Evolutionary conservation across 768 basidiomycete species (phyloP).

Genomic region (Hebeloma cylindrosporum): DNA sequence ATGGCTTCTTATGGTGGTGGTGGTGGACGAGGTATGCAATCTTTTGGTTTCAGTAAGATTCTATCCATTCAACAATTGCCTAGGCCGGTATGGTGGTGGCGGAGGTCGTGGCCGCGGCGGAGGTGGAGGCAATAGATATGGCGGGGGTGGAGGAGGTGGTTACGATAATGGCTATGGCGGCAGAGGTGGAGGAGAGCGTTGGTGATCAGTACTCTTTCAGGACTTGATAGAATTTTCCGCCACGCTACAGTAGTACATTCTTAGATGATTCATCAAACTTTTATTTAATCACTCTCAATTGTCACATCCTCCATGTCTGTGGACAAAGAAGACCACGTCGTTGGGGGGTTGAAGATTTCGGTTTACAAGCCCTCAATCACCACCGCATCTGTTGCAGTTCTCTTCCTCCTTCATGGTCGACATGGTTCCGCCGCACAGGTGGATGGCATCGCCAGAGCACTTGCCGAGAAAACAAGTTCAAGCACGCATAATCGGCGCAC

Average conservation of each 20-base stretch:
- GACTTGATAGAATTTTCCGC: constrained; percentile 6
- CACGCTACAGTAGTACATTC: constrained; percentile 12
- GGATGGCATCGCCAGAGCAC: constrained; percentile 25
- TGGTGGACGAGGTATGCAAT: constrained; percentile 63
- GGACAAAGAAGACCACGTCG: constrained; percentile 24
- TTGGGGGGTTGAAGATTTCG: constrained; percentile 39
- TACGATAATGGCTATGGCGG: constrained; percentile 42
- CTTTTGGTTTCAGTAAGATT: neutral
- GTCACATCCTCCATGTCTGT: constrained; percentile 8
- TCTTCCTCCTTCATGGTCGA: constrained; percentile 48
- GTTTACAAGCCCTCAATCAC: constrained; percentile 28
- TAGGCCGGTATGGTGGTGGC: constrained; percentile 63
- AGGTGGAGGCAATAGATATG: constrained; percentile 45
- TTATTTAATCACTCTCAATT: constrained; percentile 8
- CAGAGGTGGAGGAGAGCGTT: constrained; percentile 41
- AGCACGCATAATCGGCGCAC: constrained; percentile 6
- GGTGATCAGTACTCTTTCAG: constrained; percentile 23
- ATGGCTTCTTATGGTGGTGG: constrained; percentile 88
- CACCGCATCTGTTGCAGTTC: constrained; percentile 30
- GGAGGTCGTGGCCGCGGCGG: constrained; percentile 34
- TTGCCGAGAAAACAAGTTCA: constrained; percentile 23
- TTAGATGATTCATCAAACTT: constrained; percentile 16
- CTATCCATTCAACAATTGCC: constrained; percentile 5
- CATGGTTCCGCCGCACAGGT: constrained; percentile 29
- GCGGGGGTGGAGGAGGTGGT: constrained; percentile 45